Conservation (phyloP, 441 rosid species). For the Gossypium davidsonii region DNA sequence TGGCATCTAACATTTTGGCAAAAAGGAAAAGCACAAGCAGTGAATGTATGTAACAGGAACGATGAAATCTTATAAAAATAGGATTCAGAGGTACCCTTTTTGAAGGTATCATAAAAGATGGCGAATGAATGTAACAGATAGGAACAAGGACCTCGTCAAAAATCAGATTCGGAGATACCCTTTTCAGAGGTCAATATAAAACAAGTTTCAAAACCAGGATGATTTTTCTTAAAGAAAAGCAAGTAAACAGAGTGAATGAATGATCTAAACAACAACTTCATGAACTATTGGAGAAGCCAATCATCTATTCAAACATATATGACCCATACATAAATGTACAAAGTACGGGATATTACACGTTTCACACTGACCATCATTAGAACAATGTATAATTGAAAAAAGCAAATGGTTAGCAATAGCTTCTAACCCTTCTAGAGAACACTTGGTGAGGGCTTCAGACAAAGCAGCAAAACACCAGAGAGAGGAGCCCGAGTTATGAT, state of each 20-base stretch:
- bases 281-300: conserved; percentile 21
- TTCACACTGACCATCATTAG: conserved; percentile 15
- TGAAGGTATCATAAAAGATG: background rate
- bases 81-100: background rate
- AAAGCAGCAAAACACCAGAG: background rate
- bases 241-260: background rate
- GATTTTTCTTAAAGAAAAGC: background rate
- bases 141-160: background rate
- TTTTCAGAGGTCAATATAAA: background rate
- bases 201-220: background rate
- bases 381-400: conserved; percentile 14
- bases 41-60: background rate
- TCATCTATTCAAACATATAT: conserved; percentile 16
- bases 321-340: conserved; percentile 19
- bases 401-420: conserved; percentile 18
- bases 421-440: conserved; percentile 20
- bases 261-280: background rate
- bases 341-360: conserved; percentile 23
- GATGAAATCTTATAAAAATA: background rate
- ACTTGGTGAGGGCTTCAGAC: conserved; percentile 7
- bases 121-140: background rate
- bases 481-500: background rate
- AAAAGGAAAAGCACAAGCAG: background rate
- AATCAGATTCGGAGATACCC: background rate
- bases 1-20: background rate